Conservation (phyloP, 2,329 filamentous ascomycete genomes). For the Dactylellina parvicollis region DNA sequence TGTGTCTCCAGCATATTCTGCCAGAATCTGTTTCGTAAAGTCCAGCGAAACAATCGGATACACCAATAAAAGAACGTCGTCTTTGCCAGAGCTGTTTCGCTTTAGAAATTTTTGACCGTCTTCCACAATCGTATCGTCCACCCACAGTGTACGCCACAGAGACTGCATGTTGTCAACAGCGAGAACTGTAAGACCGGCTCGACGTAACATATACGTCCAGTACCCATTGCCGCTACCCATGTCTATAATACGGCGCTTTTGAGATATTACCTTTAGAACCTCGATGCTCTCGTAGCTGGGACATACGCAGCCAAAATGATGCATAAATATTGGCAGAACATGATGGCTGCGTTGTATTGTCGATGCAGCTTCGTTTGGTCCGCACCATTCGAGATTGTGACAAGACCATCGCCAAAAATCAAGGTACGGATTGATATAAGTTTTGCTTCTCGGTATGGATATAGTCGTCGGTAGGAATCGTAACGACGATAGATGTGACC, state of each 20-base stretch:
- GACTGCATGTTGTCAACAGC: constrained; percentile 75
- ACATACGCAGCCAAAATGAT: constrained; percentile 79
- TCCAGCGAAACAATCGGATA: constrained; percentile 76
- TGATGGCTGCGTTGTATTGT: constrained; percentile 71
- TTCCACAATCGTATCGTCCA: constrained; percentile 71
- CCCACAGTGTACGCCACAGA: constrained; percentile 75
- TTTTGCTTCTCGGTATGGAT: constrained; percentile 59
- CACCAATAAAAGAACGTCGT: constrained; percentile 73
- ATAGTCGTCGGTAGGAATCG: constrained; percentile 67
- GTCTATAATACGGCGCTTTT: constrained; percentile 69
- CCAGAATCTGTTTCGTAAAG: constrained; percentile 73
- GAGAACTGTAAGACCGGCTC: constrained; percentile 67
- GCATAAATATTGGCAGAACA: constrained; percentile 77
- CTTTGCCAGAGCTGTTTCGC: constrained; percentile 65
- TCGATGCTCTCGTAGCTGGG: constrained; percentile 74
- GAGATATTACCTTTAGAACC: constrained; percentile 69
- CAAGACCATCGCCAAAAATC: constrained; percentile 75
- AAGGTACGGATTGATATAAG: constrained; percentile 72
- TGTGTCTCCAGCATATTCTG: constrained; percentile 71
- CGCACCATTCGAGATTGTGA: constrained; percentile 72
- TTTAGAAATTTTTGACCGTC: constrained; percentile 72
- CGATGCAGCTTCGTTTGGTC: constrained; percentile 68
- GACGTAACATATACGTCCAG: constrained; percentile 76
- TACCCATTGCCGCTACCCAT: constrained; percentile 78
- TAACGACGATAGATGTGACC: constrained; percentile 67